Percentiles rank a stretch among this genome's conserved stretches.
phyloP scores from a whole-genome alignment of 2,329 filamentous ascomycete genomes.

The Curvularia eragrostidis region DNA sequence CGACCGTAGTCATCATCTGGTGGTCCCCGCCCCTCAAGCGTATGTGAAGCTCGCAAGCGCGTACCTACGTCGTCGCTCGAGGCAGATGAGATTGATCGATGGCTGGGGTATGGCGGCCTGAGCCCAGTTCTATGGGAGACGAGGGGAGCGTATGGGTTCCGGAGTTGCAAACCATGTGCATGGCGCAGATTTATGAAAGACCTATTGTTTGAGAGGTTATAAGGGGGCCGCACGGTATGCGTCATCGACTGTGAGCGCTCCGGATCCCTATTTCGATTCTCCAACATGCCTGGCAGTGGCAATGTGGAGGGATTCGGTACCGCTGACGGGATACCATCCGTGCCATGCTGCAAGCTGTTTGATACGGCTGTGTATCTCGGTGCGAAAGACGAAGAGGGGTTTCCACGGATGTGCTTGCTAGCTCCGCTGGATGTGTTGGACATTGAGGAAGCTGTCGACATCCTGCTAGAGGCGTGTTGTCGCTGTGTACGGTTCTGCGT shows the following conservation, averaged over 20 bases:
- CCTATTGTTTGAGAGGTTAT: slow-evolving; percentile 51
- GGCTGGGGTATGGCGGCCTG: slow-evolving; percentile 51
- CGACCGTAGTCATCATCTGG: slow-evolving; percentile 10
- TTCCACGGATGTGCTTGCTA: slow-evolving; percentile 43
- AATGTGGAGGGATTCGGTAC: slow-evolving; percentile 41
- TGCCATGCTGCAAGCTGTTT: slow-evolving; percentile 51
- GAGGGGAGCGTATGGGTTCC: slow-evolving; percentile 53
- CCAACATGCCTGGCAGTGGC: slow-evolving; percentile 34
- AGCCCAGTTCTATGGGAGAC: slow-evolving; percentile 19
- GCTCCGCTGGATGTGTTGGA: slow-evolving; percentile 53
- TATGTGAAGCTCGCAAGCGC: slow-evolving; percentile 27
- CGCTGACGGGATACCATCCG: slow-evolving; percentile 48
- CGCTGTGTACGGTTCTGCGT: slow-evolving; percentile 47
- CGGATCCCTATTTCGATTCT: slow-evolving; percentile 39
- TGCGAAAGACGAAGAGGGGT: slow-evolving; percentile 51
- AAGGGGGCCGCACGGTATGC: slow-evolving; percentile 40
- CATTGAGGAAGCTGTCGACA: slow-evolving; percentile 51
- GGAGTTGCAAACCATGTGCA: slow-evolving; percentile 44
- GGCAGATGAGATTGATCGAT: slow-evolving; percentile 54
- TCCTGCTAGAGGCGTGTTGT: slow-evolving; percentile 41
- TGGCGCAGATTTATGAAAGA: slow-evolving; percentile 56
- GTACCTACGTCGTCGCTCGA: slow-evolving; percentile 50
- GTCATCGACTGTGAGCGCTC: slow-evolving; percentile 54
- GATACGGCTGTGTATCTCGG: slow-evolving; percentile 51
- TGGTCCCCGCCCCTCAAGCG: slow-evolving; percentile 20